Percentiles rank a stretch among this genome's conserved stretches.
Conservation (phyloP, 768 basidiomycete genomes). For the Mycena galericulata region DNA sequence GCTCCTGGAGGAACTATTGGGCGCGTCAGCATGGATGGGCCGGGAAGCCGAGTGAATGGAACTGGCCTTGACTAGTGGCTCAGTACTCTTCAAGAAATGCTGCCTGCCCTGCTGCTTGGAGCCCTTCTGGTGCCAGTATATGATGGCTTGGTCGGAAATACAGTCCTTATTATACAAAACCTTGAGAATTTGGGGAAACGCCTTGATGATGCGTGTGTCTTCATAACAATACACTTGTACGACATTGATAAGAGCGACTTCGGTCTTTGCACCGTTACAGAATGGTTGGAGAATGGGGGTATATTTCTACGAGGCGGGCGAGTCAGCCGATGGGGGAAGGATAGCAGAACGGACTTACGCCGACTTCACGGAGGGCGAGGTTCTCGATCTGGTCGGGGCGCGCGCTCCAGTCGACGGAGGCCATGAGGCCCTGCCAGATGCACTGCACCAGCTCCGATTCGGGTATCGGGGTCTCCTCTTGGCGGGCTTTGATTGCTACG, state of each 20-base stretch:
- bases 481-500: constrained; percentile 73
- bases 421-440: constrained; percentile 94
- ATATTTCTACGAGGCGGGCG: constrained; percentile 70
- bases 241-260: constrained; percentile 94
- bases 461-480: constrained; percentile 85
- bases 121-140: constrained; percentile 98
- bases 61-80: constrained; percentile 87
- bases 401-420: constrained; percentile 88
- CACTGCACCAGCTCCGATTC: constrained; percentile 88
- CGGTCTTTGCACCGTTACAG: constrained; percentile 87
- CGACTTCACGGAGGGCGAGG: constrained; percentile 88
- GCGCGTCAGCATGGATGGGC: constrained; percentile 3
- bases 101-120: constrained; percentile 95
- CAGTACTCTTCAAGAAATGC: constrained; percentile 92
- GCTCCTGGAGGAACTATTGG: constrained; percentile 87
- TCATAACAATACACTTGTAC: constrained; percentile 98
- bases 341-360: constrained; percentile 61
- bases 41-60: background rate
- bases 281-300: constrained; percentile 91
- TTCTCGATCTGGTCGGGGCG: constrained; percentile 93
- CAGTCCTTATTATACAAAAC: constrained; percentile 97
- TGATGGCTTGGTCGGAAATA: constrained; percentile 94
- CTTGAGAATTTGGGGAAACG: constrained; percentile 96
- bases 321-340: background rate
- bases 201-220: constrained; percentile 93